These are phyloP conservation scores for Pulveroboletus sp. DNA, from an alignment of 768 basidiomycete genomes.

Conservation along the genomic window DNA sequence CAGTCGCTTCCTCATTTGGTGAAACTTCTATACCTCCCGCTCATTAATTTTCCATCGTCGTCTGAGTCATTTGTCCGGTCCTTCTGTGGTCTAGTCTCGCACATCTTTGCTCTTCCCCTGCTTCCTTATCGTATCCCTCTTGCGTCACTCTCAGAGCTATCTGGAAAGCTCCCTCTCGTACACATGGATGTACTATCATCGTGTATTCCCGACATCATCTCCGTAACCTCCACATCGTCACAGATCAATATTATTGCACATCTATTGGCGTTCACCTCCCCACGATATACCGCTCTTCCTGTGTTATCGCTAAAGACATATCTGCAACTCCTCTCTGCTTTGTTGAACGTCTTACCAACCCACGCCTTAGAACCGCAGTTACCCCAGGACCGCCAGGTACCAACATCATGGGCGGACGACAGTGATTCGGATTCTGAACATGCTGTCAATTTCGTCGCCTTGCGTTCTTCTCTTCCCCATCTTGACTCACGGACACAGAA, in stretches of 20 bases:
- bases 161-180: conserved; percentile 57
- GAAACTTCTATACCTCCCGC: conserved; percentile 24
- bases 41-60: conserved; percentile 29
- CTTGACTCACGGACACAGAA: conserved; percentile 59
- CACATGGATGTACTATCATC: conserved; percentile 33
- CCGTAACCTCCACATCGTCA: conserved; percentile 27
- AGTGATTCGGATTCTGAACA: conserved; percentile 41
- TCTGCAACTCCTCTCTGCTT: conserved; percentile 44
- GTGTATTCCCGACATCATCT: conserved; percentile 28
- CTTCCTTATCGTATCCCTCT: conserved; percentile 74
- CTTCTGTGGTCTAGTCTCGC: conserved; percentile 41
- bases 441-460: conserved; percentile 32
- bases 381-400: conserved; percentile 10
- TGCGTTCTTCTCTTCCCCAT: conserved; percentile 31
- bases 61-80: conserved; percentile 24
- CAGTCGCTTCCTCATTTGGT: conserved; percentile 27
- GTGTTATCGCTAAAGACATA: conserved; percentile 46
- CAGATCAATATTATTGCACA: conserved; percentile 68
- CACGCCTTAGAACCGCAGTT: conserved; percentile 47
- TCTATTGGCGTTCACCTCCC: conserved; percentile 56
- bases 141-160: conserved; percentile 56
- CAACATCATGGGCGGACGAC: conserved; percentile 26
- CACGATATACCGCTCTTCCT: conserved; percentile 52
- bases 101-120: conserved; percentile 68
- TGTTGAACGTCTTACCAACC: conserved; percentile 51